Evolutionary conservation across 2,329 filamentous ascomycete species (phyloP), one percentile per base, ranked within the genome.

Genomic region (Mollisia scopiformis): DNA sequence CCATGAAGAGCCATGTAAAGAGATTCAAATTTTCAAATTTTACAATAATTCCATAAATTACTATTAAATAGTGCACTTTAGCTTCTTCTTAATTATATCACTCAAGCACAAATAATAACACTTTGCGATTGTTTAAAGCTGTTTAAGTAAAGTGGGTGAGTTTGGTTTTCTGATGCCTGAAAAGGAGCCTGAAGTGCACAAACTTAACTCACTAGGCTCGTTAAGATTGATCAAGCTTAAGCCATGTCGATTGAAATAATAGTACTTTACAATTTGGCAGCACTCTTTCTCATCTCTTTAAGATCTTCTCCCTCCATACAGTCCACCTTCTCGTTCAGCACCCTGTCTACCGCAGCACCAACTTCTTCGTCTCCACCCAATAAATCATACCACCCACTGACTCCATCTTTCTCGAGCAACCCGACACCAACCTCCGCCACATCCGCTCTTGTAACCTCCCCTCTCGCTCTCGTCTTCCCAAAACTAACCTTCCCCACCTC

Each of bases 391-490:
- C 84, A 87, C 6, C 76, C 76, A 1, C 79, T 78, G 0, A 73
- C 73, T 1, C 81, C 84, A 14, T 76, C 66, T 52, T 71, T 73
- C 67, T 74, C 74, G 53, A 90, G 76, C 63, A 88, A 75, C 65
- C 80, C 76, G 10, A 83, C 83, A 1, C 84, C 81, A 2, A 86
- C 79, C 58, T 78, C 74, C 6, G 88, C 88, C 10, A 90, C 87
- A 67, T 84, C 81, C 57, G 81, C 84, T 6, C 88, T 79, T 60
- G 82, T 82, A 50, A 83, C 75, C 28, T 49, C 71, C 1, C 68
- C 71, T 28, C 61, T 71, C 43, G 75, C 66, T 62, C 71, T 71
- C 16, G 78, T 77, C 66, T 75, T 77, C 2, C 80, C 80, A 8
- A 81, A 69, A 7, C 61, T 66, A 8, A 81, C 71, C 52, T 65